Evolutionary conservation across 139 green algal species (phyloP), one percentile per base, ranked within the genome.

Genomic region (Nannochloris sp.): DNA sequence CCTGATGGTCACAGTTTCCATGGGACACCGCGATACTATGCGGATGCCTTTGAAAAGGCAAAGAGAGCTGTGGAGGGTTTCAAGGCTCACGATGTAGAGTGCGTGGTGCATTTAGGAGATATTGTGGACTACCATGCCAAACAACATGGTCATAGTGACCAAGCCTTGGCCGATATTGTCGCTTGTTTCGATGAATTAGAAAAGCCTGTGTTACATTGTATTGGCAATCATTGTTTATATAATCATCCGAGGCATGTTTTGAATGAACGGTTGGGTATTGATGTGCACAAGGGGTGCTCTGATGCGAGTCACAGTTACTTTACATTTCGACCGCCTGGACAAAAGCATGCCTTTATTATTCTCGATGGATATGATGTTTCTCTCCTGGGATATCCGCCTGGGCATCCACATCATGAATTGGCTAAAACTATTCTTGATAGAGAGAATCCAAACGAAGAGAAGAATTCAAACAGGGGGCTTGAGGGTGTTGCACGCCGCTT

Each of bases 171-270:
- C 5, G 40, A 36, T 4, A 57, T 85, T n/a, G 40, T 86, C 26
- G 53, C 26, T 2, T 53, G 53, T 9, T 87, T 91, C 74, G 66
- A 68, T 4, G 12, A 13, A 8, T 59, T 86, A 4, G 50, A 44
- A 6, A 43, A 40, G 2, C 80, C 80, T 2, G 56, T 69, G 2
- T 78, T 81, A 45, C 82, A 91, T 71, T 72, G 83, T 64, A 67
- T 90, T 25, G 80, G 78, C 36, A 92, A 92, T 67, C 85, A 85
- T 68, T 77, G 71, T 63, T 62, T 95, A 11, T 93, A 92, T 70
- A 95, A 92, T 73, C 53, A 89, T 4, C 44, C 67, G 0, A 64
- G 86, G 1, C 28, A 62, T 43, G 51, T 67, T 23, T 33, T 79
- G 17, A 75, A 79, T 40, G 53, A 57, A 13, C 16, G 65, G 30